These are phyloP conservation scores for Lasiodiplodia theobromae DNA, from an alignment of 2,329 filamentous ascomycete genomes.

Conservation along the genomic window DNA sequence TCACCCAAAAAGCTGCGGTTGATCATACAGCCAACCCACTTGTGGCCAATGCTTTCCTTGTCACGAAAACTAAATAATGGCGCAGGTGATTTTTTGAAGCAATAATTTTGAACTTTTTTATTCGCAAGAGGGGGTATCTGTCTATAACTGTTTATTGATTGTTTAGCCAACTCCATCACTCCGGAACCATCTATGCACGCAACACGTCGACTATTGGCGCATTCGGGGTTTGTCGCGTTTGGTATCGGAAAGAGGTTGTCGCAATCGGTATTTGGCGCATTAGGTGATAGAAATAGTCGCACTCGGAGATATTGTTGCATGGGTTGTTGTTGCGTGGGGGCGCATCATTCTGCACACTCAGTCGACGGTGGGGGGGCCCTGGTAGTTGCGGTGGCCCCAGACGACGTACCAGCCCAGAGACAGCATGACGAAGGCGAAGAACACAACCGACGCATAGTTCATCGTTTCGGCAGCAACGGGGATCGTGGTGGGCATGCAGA, in stretches of 20 bases:
- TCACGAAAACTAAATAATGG: neutral
- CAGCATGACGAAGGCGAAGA: conserved; percentile 68
- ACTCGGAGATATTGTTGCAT: neutral
- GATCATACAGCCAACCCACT: neutral
- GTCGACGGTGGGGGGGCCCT: conserved; percentile 55
- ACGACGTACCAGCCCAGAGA: conserved; percentile 71
- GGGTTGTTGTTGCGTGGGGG: neutral
- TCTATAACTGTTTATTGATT: conserved; percentile 10
- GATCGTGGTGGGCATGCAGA: conserved; percentile 74
- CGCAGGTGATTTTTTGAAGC: neutral
- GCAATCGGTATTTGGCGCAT: neutral
- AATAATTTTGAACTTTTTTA: neutral
- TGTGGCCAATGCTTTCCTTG: neutral
- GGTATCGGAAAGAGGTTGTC: neutral
- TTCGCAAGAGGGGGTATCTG: conserved; percentile 20
- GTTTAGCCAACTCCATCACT: conserved; percentile 11
- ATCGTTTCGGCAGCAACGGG: conserved; percentile 66
- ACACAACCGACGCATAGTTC: conserved; percentile 80
- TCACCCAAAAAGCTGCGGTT: neutral
- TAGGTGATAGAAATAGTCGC: neutral
- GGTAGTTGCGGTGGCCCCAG: conserved; percentile 75
- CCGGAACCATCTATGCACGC: neutral
- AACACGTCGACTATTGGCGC: conserved; percentile 7
- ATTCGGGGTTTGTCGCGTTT: neutral
- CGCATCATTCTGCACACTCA: neutral